Percentiles rank a stretch among this genome's conserved stretches.
phyloP scores from a whole-genome alignment of 116 monocot species.

The Cymodocea nodosa region DNA sequence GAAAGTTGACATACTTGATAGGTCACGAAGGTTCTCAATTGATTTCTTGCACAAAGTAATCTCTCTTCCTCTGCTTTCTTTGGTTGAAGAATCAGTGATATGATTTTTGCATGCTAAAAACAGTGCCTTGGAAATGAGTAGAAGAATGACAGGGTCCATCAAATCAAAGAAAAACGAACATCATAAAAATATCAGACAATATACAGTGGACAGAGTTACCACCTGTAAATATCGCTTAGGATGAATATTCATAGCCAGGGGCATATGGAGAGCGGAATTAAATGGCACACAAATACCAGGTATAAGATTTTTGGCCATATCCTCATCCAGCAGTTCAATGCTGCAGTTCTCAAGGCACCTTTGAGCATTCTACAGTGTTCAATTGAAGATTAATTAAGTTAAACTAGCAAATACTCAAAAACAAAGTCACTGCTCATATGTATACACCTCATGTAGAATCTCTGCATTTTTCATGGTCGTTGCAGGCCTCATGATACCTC shows the following conservation, averaged over 20 bases:
- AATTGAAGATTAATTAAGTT: background rate
- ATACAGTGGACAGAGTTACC: background rate
- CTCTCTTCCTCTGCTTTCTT: conserved; percentile 16
- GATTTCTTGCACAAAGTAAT: conserved; percentile 39
- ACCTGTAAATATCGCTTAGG: conserved; percentile 88
- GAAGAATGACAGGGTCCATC: background rate
- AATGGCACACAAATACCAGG: conserved; percentile 51
- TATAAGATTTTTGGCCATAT: conserved; percentile 48
- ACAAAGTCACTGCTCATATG: background rate
- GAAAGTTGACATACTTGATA: conserved; percentile 32
- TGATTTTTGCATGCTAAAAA: conserved; percentile 67
- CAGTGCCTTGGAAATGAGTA: conserved; percentile 47
- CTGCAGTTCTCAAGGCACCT: conserved; percentile 44
- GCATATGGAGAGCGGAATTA: conserved; percentile 73
- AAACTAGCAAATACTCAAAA: background rate
- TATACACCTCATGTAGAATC: conserved; percentile 57
- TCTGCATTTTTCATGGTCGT: conserved; percentile 55
- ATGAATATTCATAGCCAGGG: conserved; percentile 66
- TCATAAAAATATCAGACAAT: background rate
- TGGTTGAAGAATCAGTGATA: conserved; percentile 23
- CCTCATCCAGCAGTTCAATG: conserved; percentile 38
- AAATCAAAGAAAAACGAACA: background rate
- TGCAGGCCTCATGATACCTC: conserved; percentile 83
- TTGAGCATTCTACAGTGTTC: conserved; percentile 44
- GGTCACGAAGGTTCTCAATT: conserved; percentile 37